Evolutionary conservation across 176 grass and related monocot genomes (phyloP).

Genomic region (Oryza coarctata): DNA sequence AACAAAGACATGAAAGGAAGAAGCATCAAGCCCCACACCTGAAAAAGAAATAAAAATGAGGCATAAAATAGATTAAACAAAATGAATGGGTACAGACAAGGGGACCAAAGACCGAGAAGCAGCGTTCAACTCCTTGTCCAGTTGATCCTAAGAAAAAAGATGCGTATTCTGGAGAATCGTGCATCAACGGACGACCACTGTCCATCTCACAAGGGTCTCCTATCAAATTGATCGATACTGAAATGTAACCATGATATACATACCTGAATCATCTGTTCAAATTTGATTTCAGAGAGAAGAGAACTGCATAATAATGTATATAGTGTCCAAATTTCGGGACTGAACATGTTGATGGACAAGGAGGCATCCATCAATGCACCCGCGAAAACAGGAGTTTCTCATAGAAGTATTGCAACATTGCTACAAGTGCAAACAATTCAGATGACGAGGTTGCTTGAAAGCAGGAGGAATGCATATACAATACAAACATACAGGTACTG

Average conservation of each 20-base stretch:
- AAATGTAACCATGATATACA: neutral
- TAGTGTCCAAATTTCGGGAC: neutral
- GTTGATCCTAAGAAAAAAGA: conserved; percentile 30
- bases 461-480: neutral
- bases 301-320: neutral
- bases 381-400: conserved; percentile 13
- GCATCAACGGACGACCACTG: conserved; percentile 44
- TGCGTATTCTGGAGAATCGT: conserved; percentile 26
- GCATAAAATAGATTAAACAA: conserved; percentile 24
- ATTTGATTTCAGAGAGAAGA: conserved; percentile 3
- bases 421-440: conserved; percentile 33
- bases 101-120: conserved; percentile 17
- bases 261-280: neutral
- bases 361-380: neutral
- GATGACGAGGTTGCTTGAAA: conserved; percentile 20
- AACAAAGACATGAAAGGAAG: conserved; percentile 23
- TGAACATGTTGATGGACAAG: conserved; percentile 13
- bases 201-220: conserved; percentile 54
- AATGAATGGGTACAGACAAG: neutral
- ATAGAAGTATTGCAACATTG: conserved; percentile 16
- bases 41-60: neutral
- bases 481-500: neutral
- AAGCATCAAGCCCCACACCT: conserved; percentile 35
- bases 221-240: neutral
- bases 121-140: conserved; percentile 27